These are phyloP conservation scores for Geoglossum glabrum DNA, from an alignment of 495 filamentous ascomycete genomes.

Conservation along the genomic window DNA sequence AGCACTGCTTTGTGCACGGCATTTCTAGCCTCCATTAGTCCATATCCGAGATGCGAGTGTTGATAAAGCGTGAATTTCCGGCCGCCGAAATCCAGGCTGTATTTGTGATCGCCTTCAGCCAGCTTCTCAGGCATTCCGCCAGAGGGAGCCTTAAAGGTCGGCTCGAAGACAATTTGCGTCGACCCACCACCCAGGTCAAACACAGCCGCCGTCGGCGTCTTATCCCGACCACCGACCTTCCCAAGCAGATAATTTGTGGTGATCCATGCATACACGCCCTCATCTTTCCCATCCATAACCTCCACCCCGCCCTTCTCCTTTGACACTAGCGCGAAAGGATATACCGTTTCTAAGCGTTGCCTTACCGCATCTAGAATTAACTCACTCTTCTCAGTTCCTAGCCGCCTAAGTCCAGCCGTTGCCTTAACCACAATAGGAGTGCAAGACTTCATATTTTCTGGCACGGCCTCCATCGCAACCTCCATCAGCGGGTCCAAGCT, in stretches of 20 bases:
- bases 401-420: constrained; percentile 73
- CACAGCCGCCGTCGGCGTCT: constrained; percentile 75
- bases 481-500: constrained; percentile 78
- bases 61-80: constrained; percentile 89
- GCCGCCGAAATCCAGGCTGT: constrained; percentile 75
- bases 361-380: constrained; percentile 77
- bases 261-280: constrained; percentile 99
- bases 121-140: constrained; percentile 74
- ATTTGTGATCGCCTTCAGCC: constrained; percentile 87
- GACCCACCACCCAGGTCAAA: constrained; percentile 94
- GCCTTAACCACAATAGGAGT: constrained; percentile 90
- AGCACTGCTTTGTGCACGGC: constrained; percentile 51
- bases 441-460: constrained; percentile 70
- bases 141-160: constrained; percentile 54
- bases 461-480: constrained; percentile 61
- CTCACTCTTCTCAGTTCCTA: constrained; percentile 62
- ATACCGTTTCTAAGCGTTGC: constrained; percentile 60
- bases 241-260: constrained; percentile 95
- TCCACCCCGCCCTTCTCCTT: constrained; percentile 66
- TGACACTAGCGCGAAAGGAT: constrained; percentile 85
- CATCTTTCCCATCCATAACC: constrained; percentile 90
- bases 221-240: constrained; percentile 85
- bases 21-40: constrained; percentile 83
- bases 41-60: constrained; percentile 93
- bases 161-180: constrained; percentile 95